phyloP scores from a whole-genome alignment of 805 yeast genomes.

The Lipomyces sp. region DNA sequence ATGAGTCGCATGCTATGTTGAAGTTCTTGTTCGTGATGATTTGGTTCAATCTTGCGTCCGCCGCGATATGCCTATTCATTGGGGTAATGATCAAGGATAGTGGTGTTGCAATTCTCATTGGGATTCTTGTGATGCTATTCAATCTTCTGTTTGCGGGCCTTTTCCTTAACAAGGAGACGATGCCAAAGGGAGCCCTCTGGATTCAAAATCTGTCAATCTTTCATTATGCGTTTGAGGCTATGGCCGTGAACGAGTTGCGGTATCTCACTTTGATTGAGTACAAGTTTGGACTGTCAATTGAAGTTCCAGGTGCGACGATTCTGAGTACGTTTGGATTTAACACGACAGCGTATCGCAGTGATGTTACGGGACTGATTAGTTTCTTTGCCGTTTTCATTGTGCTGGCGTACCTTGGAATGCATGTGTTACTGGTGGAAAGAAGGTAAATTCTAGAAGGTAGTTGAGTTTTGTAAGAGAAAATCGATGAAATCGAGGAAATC shows the following conservation, averaged over 20 bases:
- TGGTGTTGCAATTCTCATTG: slow-evolving; percentile 86
- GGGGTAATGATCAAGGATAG: slow-evolving; percentile 87
- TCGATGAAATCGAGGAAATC: too few species aligned
- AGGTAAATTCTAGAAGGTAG: too few species aligned
- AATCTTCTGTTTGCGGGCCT: slow-evolving; percentile 90
- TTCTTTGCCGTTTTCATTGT: slow-evolving; percentile 57
- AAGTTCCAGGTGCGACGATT: slow-evolving; percentile 97
- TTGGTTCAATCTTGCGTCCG: slow-evolving; percentile 80
- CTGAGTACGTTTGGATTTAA: slow-evolving; percentile 92
- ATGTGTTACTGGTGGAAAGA: slow-evolving; percentile 69
- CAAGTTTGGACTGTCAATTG: slow-evolving; percentile 89
- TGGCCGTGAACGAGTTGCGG: slow-evolving; percentile 88
- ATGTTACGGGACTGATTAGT: slow-evolving; percentile 56
- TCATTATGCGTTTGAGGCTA: slow-evolving; percentile 93
- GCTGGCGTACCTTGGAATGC: slow-evolving; percentile 72
- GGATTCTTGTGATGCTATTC: slow-evolving; percentile 77
- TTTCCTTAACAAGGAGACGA: slow-evolving; percentile 68
- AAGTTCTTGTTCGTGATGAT: slow-evolving; percentile 68
- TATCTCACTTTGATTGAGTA: slow-evolving; percentile 78
- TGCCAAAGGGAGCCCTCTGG: slow-evolving; percentile 53
- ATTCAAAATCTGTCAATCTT: slow-evolving; percentile 83
- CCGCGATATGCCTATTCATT: slow-evolving; percentile 78
- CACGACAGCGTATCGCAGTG: slow-evolving; percentile 69
- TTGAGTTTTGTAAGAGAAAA: too few species aligned
- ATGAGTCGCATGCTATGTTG: slow-evolving; percentile 68